phyloP scores from a whole-genome alignment of 2,329 filamentous ascomycete species.

The Trichoderma sp. region DNA sequence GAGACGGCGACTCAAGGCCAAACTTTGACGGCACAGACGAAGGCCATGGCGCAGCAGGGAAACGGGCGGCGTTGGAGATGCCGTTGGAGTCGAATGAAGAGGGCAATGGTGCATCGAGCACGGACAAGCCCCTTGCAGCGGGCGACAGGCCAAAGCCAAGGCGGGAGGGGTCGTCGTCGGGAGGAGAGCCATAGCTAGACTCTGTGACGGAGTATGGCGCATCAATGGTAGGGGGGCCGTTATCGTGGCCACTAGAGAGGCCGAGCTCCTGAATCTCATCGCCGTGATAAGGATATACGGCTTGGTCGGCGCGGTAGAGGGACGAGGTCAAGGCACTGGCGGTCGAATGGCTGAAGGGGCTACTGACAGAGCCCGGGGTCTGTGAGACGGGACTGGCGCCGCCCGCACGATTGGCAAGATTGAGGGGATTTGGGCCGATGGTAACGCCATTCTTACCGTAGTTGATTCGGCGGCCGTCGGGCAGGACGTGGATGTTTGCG shows the following conservation, averaged over 20 bases:
- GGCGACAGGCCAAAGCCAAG: slow-evolving; percentile 77
- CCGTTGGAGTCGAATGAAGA: slow-evolving; percentile 96
- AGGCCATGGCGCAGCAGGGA: slow-evolving; percentile 74
- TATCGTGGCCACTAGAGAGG: slow-evolving; percentile 41
- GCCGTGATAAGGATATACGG: slow-evolving; percentile 35
- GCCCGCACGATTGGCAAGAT: slow-evolving; percentile 62
- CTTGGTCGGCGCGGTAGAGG: slow-evolving; percentile 45
- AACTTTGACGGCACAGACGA: slow-evolving; percentile 92
- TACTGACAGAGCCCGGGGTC: slow-evolving; percentile 35
- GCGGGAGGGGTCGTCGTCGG: slow-evolving; percentile 59
- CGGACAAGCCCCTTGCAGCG: slow-evolving; percentile 70
- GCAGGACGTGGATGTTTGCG: slow-evolving; percentile 91
- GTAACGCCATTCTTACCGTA: slow-evolving; percentile 68
- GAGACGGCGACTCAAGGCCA: slow-evolving; percentile 79
- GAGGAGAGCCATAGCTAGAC: slow-evolving; percentile 77
- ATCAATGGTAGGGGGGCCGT: slow-evolving; percentile 56
- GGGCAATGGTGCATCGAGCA: slow-evolving; percentile 86
- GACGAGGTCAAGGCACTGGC: slow-evolving; percentile 63
- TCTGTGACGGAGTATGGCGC: slow-evolving; percentile 54
- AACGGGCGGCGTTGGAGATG: slow-evolving; percentile 84
- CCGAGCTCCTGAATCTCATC: slow-evolving; percentile 39
- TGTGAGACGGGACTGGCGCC: slow-evolving; percentile 43
- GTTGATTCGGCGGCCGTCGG: slow-evolving; percentile 90
- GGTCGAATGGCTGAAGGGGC: slow-evolving; percentile 55
- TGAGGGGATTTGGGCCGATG: slow-evolving; percentile 55